Percentiles rank a stretch among this genome's conserved stretches.
Evolutionary conservation across 140 eudicot species (phyloP).

Genomic region (Stevia rebaudiana): DNA sequence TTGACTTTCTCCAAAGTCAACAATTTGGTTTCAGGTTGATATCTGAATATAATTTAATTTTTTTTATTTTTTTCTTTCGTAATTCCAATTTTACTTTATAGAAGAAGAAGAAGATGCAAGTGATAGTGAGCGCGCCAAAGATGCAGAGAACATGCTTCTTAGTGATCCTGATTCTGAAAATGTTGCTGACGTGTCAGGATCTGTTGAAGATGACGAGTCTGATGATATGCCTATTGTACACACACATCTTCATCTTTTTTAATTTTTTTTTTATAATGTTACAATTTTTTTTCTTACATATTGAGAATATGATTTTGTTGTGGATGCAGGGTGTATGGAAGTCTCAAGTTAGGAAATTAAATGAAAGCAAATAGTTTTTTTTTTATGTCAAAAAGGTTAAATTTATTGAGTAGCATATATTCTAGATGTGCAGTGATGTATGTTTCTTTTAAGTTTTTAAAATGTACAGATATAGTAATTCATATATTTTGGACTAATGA

Average conservation of each 20-base stretch:
- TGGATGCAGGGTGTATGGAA: constrained; percentile 57
- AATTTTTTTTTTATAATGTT: background rate
- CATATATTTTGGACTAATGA: constrained; percentile 19
- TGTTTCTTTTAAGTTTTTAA: constrained; percentile 10
- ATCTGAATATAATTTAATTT: background rate
- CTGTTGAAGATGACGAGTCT: constrained; percentile 34
- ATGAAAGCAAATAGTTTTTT: constrained; percentile 37
- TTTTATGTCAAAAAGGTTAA: constrained; percentile 15
- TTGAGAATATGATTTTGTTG: constrained; percentile 19
- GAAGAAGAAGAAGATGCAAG: constrained; percentile 32
- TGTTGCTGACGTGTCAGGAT: constrained; percentile 20
- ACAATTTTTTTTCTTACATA: background rate
- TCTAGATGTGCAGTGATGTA: constrained; percentile 28
- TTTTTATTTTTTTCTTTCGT: background rate
- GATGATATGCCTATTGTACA: constrained; percentile 75
- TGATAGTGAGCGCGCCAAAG: constrained; percentile 23
- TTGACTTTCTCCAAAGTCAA: constrained; percentile 37
- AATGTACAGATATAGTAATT: constrained; percentile 39
- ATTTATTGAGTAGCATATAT: constrained; percentile 16
- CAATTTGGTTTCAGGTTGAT: constrained; percentile 51
- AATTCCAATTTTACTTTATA: background rate
- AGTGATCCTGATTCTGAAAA: constrained; percentile 33
- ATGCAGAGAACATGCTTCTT: constrained; percentile 34
- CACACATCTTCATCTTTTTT: constrained; percentile 15
- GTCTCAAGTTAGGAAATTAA: constrained; percentile 43